These are phyloP conservation scores for Blepharisma japonicum DNA, from an alignment of 73 alveolate species.

Conservation along the genomic window DNA sequence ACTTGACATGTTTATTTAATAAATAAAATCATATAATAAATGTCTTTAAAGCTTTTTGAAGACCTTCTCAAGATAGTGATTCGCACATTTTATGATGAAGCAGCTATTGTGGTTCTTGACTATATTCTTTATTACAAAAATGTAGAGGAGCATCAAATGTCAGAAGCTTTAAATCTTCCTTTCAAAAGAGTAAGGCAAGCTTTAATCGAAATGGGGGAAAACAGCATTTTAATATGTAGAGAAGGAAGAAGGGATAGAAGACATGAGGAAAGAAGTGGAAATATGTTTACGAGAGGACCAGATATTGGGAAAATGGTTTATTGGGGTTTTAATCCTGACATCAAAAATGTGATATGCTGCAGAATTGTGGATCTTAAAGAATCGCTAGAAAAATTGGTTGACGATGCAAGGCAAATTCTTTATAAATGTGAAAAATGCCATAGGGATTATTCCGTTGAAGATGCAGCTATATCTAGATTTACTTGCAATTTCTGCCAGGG, in stretches of 20 bases:
- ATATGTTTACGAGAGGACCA: constrained; percentile 29
- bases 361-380: background rate
- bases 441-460: background rate
- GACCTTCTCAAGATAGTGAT: constrained; percentile 4
- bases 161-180: constrained; percentile 8
- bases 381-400: constrained; percentile 12
- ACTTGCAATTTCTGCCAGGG: background rate
- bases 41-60: constrained; percentile 26
- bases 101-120: background rate
- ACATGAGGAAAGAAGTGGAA: constrained; percentile 8
- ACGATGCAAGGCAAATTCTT: background rate
- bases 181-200: background rate
- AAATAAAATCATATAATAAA: background rate
- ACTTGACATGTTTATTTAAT: too few relatives aligned
- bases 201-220: background rate
- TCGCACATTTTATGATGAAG: constrained; percentile 5
- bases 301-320: constrained; percentile 14
- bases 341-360: constrained; percentile 1
- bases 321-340: constrained; percentile 13
- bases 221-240: background rate
- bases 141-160: constrained; percentile 15
- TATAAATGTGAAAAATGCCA: background rate
- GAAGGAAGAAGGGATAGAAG: constrained; percentile 20
- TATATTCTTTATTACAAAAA: background rate
- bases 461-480: background rate